Conservation (phyloP, 2,329 filamentous ascomycete genomes). For the Zopfia rhizophila region DNA sequence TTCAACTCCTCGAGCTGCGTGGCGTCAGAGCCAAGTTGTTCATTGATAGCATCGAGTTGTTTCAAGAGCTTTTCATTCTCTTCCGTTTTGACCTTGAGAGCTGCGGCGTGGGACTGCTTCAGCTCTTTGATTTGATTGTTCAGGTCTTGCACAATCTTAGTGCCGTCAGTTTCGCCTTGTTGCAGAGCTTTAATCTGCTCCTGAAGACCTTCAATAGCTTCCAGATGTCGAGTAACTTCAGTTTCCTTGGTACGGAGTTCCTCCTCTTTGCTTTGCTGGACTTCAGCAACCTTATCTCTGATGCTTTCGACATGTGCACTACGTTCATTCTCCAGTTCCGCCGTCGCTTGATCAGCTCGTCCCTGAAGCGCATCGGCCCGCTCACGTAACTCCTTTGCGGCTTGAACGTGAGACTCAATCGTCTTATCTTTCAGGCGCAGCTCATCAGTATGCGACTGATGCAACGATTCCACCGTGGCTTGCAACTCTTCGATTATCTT, state of each 20-base stretch:
- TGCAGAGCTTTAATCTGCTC: constrained; percentile 44
- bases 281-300: constrained; percentile 38
- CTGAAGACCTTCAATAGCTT: constrained; percentile 45
- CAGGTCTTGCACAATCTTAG: constrained; percentile 41
- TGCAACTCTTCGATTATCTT: constrained; percentile 46
- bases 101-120: constrained; percentile 41
- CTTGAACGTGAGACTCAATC: constrained; percentile 37
- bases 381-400: constrained; percentile 36
- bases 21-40: constrained; percentile 44
- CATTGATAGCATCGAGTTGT: constrained; percentile 47
- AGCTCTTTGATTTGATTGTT: constrained; percentile 44
- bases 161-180: constrained; percentile 47
- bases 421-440: constrained; percentile 42
- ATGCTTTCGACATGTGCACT: constrained; percentile 36
- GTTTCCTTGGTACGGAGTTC: constrained; percentile 38
- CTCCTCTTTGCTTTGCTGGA: constrained; percentile 37
- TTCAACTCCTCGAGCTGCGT: constrained; percentile 38
- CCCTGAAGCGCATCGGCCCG: constrained; percentile 40
- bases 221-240: constrained; percentile 42
- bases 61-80: constrained; percentile 45
- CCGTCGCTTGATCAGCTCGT: constrained; percentile 38
- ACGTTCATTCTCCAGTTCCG: constrained; percentile 43
- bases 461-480: constrained; percentile 37
- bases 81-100: constrained; percentile 39
- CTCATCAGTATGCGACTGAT: constrained; percentile 47